Evolutionary conservation across 352 stramenopile genomes (phyloP).

Genomic region (Phytophthora rubi): DNA sequence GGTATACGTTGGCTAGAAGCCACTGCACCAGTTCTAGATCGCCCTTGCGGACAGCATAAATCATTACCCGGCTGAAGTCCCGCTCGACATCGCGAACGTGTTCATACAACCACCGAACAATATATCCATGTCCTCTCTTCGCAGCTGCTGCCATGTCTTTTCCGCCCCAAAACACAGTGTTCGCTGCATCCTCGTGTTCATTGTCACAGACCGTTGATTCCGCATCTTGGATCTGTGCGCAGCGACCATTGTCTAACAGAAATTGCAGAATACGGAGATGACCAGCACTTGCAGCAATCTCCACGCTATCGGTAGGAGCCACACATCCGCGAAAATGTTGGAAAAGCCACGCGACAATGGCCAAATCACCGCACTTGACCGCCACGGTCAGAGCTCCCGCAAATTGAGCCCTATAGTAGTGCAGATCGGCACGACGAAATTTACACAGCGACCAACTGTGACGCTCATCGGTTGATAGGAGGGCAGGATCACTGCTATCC

Average conservation of each 20-base stretch:
- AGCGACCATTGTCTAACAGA: slow-evolving; percentile 17
- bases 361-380: slow-evolving; percentile 12
- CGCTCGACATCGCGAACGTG: slow-evolving; percentile 18
- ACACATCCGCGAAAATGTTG: slow-evolving; percentile 24
- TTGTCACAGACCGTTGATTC: neutral
- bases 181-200: slow-evolving; percentile 8
- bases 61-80: slow-evolving; percentile 24
- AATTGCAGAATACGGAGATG: slow-evolving; percentile 28
- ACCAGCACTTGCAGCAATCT: slow-evolving; percentile 13
- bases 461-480: slow-evolving; percentile 5
- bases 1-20: slow-evolving; percentile 32
- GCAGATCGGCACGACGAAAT: slow-evolving; percentile 18
- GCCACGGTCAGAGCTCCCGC: slow-evolving; percentile 15
- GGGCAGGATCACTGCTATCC: slow-evolving; percentile 19
- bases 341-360: slow-evolving; percentile 28
- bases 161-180: slow-evolving; percentile 24
- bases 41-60: slow-evolving; percentile 30
- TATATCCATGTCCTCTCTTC: slow-evolving; percentile 24
- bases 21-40: slow-evolving; percentile 34
- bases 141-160: slow-evolving; percentile 27
- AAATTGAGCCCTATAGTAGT: slow-evolving; percentile 31
- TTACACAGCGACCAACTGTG: slow-evolving; percentile 25
- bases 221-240: neutral
- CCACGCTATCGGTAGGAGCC: slow-evolving; percentile 14
- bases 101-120: slow-evolving; percentile 33